These are phyloP conservation scores for Phragmites australis DNA, from an alignment of 176 grass and related monocot species.

Conservation along the genomic window DNA sequence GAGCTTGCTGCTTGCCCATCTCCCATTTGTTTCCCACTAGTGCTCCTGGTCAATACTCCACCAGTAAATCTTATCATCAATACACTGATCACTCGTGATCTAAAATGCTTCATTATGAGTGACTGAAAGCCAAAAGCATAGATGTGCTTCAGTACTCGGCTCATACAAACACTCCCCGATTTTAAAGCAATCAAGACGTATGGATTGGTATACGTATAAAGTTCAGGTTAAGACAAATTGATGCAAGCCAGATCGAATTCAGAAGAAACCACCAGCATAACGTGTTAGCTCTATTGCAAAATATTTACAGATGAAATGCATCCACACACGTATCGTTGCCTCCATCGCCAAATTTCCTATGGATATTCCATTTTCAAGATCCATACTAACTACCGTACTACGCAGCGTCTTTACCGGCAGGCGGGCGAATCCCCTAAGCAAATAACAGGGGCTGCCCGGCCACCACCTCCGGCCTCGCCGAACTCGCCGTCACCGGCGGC, in stretches of 20 bases:
- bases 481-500: background rate
- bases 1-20: no score
- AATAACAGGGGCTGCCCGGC: slow-evolving; percentile 43
- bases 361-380: slow-evolving; percentile 25
- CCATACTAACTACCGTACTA: background rate
- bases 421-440: slow-evolving; percentile 33
- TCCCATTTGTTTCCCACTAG: no score
- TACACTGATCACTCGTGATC: background rate
- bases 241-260: background rate
- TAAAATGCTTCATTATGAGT: no score
- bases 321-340: background rate
- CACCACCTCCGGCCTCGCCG: slow-evolving; percentile 16
- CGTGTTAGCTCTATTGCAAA: slow-evolving; percentile 19
- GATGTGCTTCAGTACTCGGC: background rate
- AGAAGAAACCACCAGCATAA: background rate
- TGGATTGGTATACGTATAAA: background rate
- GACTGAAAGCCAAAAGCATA: background rate
- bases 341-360: background rate
- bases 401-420: background rate
- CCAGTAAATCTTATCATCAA: background rate
- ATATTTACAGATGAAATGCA: slow-evolving; percentile 24
- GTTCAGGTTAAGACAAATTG: background rate
- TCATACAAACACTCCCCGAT: background rate
- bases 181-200: background rate
- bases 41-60: background rate